Evolutionary conservation across 371 early-diverging fungal species (phyloP).

Genomic region (Mucor piriformis): DNA sequence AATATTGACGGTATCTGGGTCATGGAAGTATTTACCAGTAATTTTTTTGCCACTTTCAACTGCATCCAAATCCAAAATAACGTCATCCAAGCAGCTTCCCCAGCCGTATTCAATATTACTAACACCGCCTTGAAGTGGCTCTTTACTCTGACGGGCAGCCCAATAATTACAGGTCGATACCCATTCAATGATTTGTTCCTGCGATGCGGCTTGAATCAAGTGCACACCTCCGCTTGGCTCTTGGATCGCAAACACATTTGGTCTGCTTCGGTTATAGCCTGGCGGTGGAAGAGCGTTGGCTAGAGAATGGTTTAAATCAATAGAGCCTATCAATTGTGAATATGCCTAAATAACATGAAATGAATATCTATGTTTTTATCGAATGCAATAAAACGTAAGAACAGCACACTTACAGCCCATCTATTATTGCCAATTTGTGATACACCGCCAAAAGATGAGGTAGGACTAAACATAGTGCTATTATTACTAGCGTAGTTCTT

Average conservation of each 20-base stretch:
- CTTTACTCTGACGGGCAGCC: constrained; percentile 88
- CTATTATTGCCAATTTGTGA: constrained; percentile 9
- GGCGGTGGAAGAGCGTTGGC: constrained; percentile 81
- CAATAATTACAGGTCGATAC: constrained; percentile 86
- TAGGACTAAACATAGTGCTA: not conserved
- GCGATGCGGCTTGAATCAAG: constrained; percentile 78
- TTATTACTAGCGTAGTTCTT: constrained; percentile 2
- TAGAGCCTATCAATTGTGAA: constrained; percentile 52
- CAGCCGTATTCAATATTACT: constrained; percentile 92
- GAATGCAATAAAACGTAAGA: too few species aligned
- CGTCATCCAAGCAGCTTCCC: constrained; percentile 64
- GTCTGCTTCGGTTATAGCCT: constrained; percentile 78
- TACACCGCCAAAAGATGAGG: constrained; percentile 22
- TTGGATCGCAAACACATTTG: constrained; percentile 82
- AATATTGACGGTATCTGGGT: constrained; percentile 28
- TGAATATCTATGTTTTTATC: not conserved
- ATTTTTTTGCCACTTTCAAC: constrained; percentile 17
- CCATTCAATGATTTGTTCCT: constrained; percentile 80
- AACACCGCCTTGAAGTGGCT: constrained; percentile 83
- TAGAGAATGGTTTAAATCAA: constrained; percentile 76
- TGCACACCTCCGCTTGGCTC: constrained; percentile 78
- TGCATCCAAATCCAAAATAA: constrained; percentile 33
- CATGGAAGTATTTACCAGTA: constrained; percentile 20
- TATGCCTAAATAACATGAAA: constrained; percentile 22
- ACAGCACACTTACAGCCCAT: constrained; percentile 41